These are phyloP conservation scores for Scopulariopsis brevicaulis DNA, from an alignment of 2,329 filamentous ascomycete genomes.

Conservation along the genomic window DNA sequence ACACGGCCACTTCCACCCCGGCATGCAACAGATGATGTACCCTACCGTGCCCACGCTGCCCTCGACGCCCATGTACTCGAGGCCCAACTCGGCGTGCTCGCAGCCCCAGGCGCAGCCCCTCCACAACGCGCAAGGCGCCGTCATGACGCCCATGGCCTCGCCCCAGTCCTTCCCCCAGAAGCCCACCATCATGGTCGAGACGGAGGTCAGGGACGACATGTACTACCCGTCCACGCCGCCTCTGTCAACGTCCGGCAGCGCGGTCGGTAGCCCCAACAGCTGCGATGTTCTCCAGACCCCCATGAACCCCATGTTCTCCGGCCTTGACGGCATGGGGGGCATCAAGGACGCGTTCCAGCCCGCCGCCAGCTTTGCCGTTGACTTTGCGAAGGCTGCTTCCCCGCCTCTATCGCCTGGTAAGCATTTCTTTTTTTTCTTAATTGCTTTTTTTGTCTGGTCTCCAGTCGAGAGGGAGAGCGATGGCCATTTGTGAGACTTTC, in stretches of 20 bases:
- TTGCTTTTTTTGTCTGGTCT: not conserved
- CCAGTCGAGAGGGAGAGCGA: too few species aligned
- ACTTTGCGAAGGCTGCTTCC: conserved; percentile 68
- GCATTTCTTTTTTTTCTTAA: not conserved
- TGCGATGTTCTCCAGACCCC: conserved; percentile 74
- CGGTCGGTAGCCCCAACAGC: conserved; percentile 73
- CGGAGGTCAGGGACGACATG: conserved; percentile 57
- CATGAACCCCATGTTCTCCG: conserved; percentile 67
- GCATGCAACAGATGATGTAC: conserved; percentile 26
- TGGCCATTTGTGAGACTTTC: too few species aligned
- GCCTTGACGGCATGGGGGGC: conserved; percentile 50
- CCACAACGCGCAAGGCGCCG: conserved; percentile 35
- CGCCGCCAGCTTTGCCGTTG: conserved; percentile 62
- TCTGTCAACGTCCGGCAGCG: conserved; percentile 74
- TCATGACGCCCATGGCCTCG: conserved; percentile 63
- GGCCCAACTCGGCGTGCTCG: conserved; percentile 54
- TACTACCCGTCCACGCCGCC: conserved; percentile 81
- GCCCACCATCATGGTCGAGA: conserved; percentile 69
- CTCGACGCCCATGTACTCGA: conserved; percentile 51
- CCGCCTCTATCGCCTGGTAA: conserved; percentile 86
- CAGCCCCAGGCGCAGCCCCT: conserved; percentile 44
- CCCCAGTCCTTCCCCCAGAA: conserved; percentile 65
- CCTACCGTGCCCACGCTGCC: conserved; percentile 46
- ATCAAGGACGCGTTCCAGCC: conserved; percentile 63
- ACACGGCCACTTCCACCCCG: conserved; percentile 62